Conservation (phyloP, 345 rosid species). For the Citropsis articulata region DNA sequence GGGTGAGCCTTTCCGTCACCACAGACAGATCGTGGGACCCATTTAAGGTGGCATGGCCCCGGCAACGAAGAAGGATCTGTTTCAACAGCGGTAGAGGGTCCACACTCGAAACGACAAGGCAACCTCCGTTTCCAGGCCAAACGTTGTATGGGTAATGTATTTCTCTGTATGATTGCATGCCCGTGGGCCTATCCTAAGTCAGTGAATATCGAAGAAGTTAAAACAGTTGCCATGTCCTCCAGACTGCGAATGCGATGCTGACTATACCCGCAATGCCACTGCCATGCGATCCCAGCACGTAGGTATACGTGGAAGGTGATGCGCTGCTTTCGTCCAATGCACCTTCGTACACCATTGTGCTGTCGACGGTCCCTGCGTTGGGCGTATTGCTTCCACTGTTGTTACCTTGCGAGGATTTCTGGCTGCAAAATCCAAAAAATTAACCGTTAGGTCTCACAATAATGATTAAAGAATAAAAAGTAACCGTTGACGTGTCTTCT, state of each 20-base stretch:
- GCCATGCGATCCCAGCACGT: constrained; percentile 22
- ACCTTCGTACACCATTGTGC: constrained; percentile 74
- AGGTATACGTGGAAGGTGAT: constrained; percentile 31
- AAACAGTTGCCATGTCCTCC: constrained; percentile 42
- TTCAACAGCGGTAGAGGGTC: not conserved
- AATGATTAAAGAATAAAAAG: not conserved
- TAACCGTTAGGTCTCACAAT: constrained; percentile 22
- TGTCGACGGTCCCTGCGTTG: constrained; percentile 22
- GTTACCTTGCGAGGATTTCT: constrained; percentile 52
- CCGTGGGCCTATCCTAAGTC: constrained; percentile 6
- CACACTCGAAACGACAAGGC: constrained; percentile 4
- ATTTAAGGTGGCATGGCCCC: constrained; percentile 24
- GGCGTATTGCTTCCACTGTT: constrained; percentile 18
- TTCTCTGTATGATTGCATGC: not conserved
- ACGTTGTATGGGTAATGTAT: not conserved
- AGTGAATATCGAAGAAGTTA: constrained; percentile 14
- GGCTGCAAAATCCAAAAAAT: constrained; percentile 39
- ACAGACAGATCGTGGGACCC: not conserved
- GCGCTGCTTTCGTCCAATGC: constrained; percentile 43
- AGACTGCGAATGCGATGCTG: constrained; percentile 32
- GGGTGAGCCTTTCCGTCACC: constrained; percentile 26
- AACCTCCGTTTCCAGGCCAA: constrained; percentile 1
- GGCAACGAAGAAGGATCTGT: not conserved
- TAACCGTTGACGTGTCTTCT: constrained; percentile 13
- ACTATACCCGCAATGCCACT: constrained; percentile 15